Evolutionary conservation across 306 rosid species (phyloP).

Genomic region (Begonia peltatifolia): DNA sequence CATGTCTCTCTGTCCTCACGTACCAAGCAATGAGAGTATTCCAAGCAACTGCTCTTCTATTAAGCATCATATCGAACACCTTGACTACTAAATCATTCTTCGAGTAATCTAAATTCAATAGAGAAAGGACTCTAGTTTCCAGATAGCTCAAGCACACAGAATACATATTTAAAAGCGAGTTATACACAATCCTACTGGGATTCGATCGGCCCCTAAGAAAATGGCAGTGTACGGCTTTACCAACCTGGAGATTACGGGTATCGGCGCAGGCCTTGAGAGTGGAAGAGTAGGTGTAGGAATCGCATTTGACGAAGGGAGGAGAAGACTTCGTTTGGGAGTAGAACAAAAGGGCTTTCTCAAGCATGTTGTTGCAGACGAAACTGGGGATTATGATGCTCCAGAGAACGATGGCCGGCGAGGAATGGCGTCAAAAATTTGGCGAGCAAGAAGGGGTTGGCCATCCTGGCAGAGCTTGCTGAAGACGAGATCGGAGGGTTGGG

Average conservation of each 20-base stretch:
- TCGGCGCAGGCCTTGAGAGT: slow-evolving; percentile 76
- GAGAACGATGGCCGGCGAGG: slow-evolving; percentile 55
- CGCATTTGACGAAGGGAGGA: slow-evolving; percentile 23
- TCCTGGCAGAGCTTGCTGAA: slow-evolving; percentile 69
- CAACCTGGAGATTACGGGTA: slow-evolving; percentile 27
- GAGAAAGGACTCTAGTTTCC: slow-evolving; percentile 1
- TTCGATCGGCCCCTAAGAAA: slow-evolving; percentile 36
- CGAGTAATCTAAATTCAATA: slow-evolving; percentile 3
- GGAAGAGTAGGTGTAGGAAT: slow-evolving; percentile 69
- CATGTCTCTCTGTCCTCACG: slow-evolving; percentile 38
- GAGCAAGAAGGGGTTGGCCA: slow-evolving; percentile 63
- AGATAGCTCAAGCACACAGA: slow-evolving; percentile 24
- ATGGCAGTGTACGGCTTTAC: slow-evolving; percentile 63
- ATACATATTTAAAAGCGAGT: slow-evolving; percentile 73
- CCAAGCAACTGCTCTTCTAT: slow-evolving; percentile 71
- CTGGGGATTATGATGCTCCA: slow-evolving; percentile 82
- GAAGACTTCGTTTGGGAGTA: slow-evolving; percentile 43
- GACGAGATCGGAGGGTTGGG: slow-evolving; percentile 53
- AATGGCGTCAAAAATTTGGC: slow-evolving; percentile 52
- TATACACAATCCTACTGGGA: slow-evolving; percentile 49
- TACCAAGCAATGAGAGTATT: slow-evolving; percentile 66
- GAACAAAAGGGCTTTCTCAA: slow-evolving; percentile 42
- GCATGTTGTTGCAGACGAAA: slow-evolving; percentile 60
- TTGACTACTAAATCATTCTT: slow-evolving; percentile 40
- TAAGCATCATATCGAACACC: slow-evolving; percentile 51